A percentile compares a stretch with the other conserved stretches of the same genome.
Conservation (phyloP, 345 rosid genomes). For the Eucalyptus fibrosa region DNA sequence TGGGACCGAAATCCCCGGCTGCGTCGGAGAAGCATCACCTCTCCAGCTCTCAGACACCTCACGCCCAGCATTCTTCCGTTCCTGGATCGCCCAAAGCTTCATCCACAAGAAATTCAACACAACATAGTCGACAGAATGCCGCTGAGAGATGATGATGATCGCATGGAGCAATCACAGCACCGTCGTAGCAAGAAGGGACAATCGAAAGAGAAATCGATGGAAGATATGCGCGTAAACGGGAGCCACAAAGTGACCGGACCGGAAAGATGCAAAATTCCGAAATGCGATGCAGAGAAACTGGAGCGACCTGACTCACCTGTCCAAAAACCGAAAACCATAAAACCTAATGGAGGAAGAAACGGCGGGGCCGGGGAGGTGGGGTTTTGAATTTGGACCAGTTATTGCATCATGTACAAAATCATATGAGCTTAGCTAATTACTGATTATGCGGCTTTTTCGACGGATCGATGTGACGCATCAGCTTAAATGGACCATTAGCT, state of each 20-base stretch:
- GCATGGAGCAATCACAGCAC: neutral
- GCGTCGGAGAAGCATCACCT: neutral
- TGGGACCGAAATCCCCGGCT: neutral
- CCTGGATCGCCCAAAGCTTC: neutral
- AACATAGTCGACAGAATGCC: neutral
- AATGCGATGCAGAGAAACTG: neutral
- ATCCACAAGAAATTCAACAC: neutral
- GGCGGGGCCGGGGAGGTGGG: neutral
- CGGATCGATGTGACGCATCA: neutral
- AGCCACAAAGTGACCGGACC: neutral
- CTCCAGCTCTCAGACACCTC: neutral
- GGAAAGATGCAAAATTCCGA: neutral
- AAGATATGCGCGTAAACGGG: neutral
- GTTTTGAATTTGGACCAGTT: neutral
- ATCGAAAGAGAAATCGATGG: neutral
- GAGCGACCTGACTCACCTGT: neutral
- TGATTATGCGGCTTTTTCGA: neutral
- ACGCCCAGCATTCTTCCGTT: neutral
- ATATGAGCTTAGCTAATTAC: neutral
- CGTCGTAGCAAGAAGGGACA: neutral
- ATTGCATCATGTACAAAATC: neutral
- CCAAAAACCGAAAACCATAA: neutral
- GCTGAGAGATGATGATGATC: neutral
- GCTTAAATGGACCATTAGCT: neutral
- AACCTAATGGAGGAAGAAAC: neutral